Evolutionary conservation across 2,329 filamentous ascomycete genomes (phyloP), one percentile per base, ranked within the genome.

Genomic region (Microthyrium microscopicum): DNA sequence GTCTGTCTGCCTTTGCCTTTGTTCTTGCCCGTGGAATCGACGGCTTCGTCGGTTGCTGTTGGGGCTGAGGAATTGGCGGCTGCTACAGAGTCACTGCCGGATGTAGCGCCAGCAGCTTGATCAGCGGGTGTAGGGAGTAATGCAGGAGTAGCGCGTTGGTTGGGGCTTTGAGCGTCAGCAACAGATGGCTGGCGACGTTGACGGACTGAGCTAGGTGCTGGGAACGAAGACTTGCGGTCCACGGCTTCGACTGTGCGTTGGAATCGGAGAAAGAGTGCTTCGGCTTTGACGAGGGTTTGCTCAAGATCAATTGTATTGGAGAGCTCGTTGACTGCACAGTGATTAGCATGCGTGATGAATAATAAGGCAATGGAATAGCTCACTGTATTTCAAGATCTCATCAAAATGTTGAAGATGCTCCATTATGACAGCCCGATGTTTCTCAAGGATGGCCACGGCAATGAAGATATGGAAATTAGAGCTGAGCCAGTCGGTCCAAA

Each of bases 391-490:
- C 19, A 98, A 61, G 20, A 98, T 83, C 55, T 98, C 91, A 42
- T 98, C 89, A 57, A 98, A 98, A 45, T 87, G 81, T 50, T 83
- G 71, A 18, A 98, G 61, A 55, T 98, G 89, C 35, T 78, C 73
- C 77, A 98, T 92, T 40, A 98, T 95, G 9, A 95, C 79, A 48
- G 87, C 78, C n/a, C 87, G 65, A 48, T 95, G 89, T 57, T 91
- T 93, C 55, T 98, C 89, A 17, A 98, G 56, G 25, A 98, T 93
- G 0, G 89, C 87, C 26, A 98, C 58, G 0, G 91, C 89, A 40
- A 98, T 67, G 50, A 98, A 98, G 11, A 98, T 62, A 50, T 95
- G 89, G 57, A 95, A 98, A 50, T 81, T 84, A 45, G 80, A 80
- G 47, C 71, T 85, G 39, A 83, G 57, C 45, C 77, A 89, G 52